These are phyloP conservation scores for Brassica balearica DNA, from an alignment of 441 rosid genomes.

Conservation along the genomic window DNA sequence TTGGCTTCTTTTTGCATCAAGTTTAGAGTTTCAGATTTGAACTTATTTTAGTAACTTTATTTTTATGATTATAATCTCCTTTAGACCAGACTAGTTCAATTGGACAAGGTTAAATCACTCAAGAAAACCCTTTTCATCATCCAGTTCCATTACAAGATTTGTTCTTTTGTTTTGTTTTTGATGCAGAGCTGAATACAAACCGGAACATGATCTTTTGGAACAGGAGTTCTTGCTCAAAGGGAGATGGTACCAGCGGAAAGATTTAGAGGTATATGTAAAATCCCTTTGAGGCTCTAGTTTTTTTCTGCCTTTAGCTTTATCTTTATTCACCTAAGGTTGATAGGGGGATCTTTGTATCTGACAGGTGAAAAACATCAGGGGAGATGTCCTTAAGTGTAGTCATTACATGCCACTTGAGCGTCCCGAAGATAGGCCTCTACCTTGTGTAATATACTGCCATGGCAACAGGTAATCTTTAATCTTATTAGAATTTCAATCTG, in stretches of 20 bases:
- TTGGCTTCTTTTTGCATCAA: slow-evolving; percentile 10
- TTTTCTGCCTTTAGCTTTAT: background rate
- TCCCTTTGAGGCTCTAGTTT: background rate
- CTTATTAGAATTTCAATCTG: slow-evolving; percentile 35
- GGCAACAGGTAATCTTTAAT: slow-evolving; percentile 73
- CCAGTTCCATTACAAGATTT: background rate
- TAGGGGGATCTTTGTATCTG: slow-evolving; percentile 15
- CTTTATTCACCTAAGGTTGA: slow-evolving; percentile 26
- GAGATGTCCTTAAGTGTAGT: slow-evolving; percentile 29
- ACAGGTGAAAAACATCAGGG: slow-evolving; percentile 83
- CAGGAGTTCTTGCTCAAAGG: slow-evolving; percentile 88
- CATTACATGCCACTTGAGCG: slow-evolving; percentile 72
- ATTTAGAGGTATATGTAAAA: slow-evolving; percentile 68
- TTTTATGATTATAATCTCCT: background rate
- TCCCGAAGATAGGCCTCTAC: slow-evolving; percentile 85
- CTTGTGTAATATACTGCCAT: slow-evolving; percentile 97
- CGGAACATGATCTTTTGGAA: slow-evolving; percentile 46
- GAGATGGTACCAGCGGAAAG: slow-evolving; percentile 91
- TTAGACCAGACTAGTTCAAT: slow-evolving; percentile 10
- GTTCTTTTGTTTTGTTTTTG: background rate
- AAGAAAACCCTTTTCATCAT: background rate
- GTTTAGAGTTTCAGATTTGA: slow-evolving; percentile 23
- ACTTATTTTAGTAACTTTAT: background rate
- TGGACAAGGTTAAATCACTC: slow-evolving; percentile 12
- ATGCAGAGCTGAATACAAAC: slow-evolving; percentile 88